Evolutionary conservation across 495 filamentous ascomycete species (phyloP), one percentile per base, ranked within the genome.

Genomic region (Penicillium turbatum): DNA sequence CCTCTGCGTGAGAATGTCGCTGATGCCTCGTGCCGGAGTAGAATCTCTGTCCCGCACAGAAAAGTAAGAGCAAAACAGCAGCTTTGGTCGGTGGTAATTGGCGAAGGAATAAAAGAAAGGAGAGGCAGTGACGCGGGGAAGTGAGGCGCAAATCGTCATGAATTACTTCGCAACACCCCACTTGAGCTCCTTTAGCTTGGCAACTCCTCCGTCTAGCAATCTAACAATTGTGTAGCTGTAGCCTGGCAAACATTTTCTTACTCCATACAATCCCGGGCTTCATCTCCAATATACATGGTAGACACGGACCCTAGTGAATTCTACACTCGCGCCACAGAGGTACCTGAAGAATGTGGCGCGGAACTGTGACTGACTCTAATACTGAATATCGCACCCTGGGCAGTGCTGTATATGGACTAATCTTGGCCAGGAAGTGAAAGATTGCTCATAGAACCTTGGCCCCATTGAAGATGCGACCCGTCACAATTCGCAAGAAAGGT

Each of bases 101-200:
- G 16, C 27, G 7, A 44, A 15, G 5, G 15, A 44, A 29, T 8
- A 9, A 27, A 19, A 27, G 27, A 38, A 43, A 34, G 37, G 16
- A 42, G 29, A 39, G 32, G 12, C 21, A 17, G 19, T 15, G 42
- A 54, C 39, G 42, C 42, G 55, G 55, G 55, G 39, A 57, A 53
- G 29, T 45, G 17, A 39, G 40, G 11, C 17, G 30, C 40, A 16
- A 44, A 35, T 53, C 50, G 50, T 45, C 43, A 46, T 51, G 15
- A 43, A 43, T 30, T 30, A 37, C 27, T 38, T 19, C 11, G 34
- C 10, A 15, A 17, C 26, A n/a, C 42, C 52, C 43, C 42, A 48
- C 43, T 21, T 30, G 12, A 54, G 34, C 29, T 17, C 45, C 30
- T 37, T 9, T 32, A 8, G 35, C 32, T 16, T 24, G 6, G 13